A percentile compares a stretch with the other conserved stretches of the same genome.
Evolutionary conservation across 2,329 filamentous ascomycete species (phyloP).

Genomic region (Thelonectria rubi): DNA sequence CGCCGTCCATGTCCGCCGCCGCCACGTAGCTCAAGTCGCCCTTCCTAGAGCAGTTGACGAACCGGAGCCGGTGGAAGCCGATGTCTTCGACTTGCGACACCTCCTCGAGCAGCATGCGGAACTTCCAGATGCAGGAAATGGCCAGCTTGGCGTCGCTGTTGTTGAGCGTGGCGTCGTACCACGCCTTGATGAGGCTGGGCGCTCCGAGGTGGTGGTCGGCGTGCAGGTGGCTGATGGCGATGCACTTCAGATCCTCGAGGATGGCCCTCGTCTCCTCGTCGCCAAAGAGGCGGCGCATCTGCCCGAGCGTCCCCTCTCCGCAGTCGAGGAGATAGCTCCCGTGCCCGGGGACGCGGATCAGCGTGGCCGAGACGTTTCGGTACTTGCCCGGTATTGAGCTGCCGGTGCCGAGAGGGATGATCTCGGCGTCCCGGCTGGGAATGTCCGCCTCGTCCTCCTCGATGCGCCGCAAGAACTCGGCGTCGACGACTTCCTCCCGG

Average conservation of each 20-base stretch:
- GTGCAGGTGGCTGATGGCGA: slow-evolving; percentile 96
- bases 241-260: slow-evolving; percentile 78
- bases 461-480: slow-evolving; percentile 59
- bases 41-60: slow-evolving; percentile 42
- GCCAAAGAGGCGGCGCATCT: slow-evolving; percentile 79
- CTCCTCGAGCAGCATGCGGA: slow-evolving; percentile 81
- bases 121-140: slow-evolving; percentile 74
- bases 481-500: slow-evolving; percentile 50
- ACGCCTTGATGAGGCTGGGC: slow-evolving; percentile 81
- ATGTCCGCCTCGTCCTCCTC: slow-evolving; percentile 68
- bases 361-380: slow-evolving; percentile 90
- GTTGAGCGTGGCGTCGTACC: slow-evolving; percentile 67
- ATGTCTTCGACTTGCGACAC: slow-evolving; percentile 81
- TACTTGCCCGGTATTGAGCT: slow-evolving; percentile 92
- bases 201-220: slow-evolving; percentile 95
- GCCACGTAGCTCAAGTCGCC: slow-evolving; percentile 44
- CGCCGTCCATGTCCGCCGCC: slow-evolving; percentile 49
- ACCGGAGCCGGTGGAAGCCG: slow-evolving; percentile 66
- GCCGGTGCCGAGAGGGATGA: slow-evolving; percentile 89
- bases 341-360: slow-evolving; percentile 82
- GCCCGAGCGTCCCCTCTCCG: slow-evolving; percentile 91
- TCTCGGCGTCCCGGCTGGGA: slow-evolving; percentile 78
- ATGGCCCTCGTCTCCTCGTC: slow-evolving; percentile 72
- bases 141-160: slow-evolving; percentile 60
- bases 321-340: slow-evolving; percentile 93